Conservation (phyloP, 331 rosid species). For the Erythrophleum ivorense region DNA sequence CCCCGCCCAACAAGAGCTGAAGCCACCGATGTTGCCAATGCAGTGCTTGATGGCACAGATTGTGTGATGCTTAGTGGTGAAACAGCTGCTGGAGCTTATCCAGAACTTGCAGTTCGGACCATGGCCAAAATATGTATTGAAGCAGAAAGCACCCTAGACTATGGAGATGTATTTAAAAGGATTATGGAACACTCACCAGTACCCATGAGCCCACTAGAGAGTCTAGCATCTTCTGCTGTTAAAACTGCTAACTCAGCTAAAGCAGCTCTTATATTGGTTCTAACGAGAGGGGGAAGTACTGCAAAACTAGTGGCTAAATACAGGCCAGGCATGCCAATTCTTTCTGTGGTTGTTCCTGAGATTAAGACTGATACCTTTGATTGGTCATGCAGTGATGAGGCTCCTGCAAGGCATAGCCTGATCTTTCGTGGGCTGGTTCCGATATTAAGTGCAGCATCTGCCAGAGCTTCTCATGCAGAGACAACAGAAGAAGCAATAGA, state of each 20-base stretch:
- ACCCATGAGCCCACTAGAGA: conserved; percentile 97
- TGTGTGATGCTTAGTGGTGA: conserved; percentile 99
- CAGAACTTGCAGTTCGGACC: conserved; percentile 84
- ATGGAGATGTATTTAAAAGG: conserved; percentile 91
- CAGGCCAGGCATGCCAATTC: conserved; percentile 94
- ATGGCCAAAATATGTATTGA: conserved; percentile 94
- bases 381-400: conserved; percentile 96
- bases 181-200: conserved; percentile 94
- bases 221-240: conserved; percentile 96
- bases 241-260: conserved; percentile 86
- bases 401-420: conserved; percentile 98
- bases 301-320: conserved; percentile 98
- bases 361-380: conserved; percentile 85
- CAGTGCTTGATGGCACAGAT: conserved; percentile 97
- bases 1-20: conserved; percentile 97
- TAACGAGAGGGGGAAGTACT: conserved; percentile 96
- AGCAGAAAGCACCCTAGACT: conserved; percentile 92
- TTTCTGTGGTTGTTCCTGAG: conserved; percentile 97
- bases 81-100: conserved; percentile 98
- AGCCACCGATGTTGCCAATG: conserved; percentile 98
- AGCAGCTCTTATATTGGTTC: conserved; percentile 85
- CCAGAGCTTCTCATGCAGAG: conserved; percentile 88
- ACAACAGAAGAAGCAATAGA: conserved; percentile 91
- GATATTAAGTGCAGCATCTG: conserved; percentile 80
- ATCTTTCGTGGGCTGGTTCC: conserved; percentile 95